Base-by-base conservation (phyloP, 768 basidiomycete genomes). In the Pulveroboletus sp. region DNA sequence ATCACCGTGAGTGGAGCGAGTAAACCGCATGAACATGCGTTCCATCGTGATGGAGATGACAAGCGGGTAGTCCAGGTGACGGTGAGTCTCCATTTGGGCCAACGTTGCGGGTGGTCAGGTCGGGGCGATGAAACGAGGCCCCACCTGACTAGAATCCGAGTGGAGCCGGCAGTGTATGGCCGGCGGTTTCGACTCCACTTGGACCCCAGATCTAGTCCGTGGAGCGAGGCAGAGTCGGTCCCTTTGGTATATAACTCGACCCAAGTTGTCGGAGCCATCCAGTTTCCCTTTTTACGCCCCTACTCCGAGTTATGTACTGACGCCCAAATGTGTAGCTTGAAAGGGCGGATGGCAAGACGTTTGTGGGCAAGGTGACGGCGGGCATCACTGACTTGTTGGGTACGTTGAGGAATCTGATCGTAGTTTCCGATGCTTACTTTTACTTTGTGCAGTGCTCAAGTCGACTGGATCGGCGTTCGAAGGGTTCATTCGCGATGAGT, bases 1-100 rank as follows among this genome's bases (percentile, higher is more conserved):
- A 87, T 96, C 52, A 66, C 72, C 4, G 74, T 87, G 32, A 66
- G 71, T 37, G 71, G 71, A 31, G 65, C 73, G 41, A 55, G 65
- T 4, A 50, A 74, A 53, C 73, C 73, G 2, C 93, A 97, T 65
- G 66, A 79, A 7, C 90, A 94, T 65, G 80, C 91, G 14, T 98
- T 95, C 69, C 74, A 78, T 49, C 76, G 94, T 21, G 91, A 97
- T 58, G 95, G 94, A 2, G 90, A 93, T 4, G 94, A 98, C 64
- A 95, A 89, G 73, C 76, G 82, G 5, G 64, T 84, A 30, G 76
- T 83, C 6, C 78, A 79, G 17, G 81, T 76, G 13, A 76, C 79
- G 67, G 80, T 84, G 44, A 47, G 70, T n/a, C 47, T 55, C 18
- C 2, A 41, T 58, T 60, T 41, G 40, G 50, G 28, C 17, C 21